Percentiles rank a stretch among this genome's conserved stretches.
phyloP scores from a whole-genome alignment of 352 stramenopile species.

The Globisporangium cylindrosporum region DNA sequence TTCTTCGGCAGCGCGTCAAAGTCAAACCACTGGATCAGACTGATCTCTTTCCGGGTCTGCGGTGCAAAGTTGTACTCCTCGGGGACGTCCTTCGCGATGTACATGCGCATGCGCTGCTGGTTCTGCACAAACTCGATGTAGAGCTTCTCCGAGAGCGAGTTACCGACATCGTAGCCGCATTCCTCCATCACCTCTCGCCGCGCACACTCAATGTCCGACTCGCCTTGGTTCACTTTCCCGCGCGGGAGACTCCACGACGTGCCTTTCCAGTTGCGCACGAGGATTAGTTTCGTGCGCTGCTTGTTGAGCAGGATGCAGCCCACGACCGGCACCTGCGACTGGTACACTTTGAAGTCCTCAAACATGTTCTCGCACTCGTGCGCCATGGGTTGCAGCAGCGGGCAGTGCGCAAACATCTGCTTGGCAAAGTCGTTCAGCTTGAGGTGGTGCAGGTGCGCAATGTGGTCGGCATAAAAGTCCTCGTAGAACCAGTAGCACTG shows the following conservation, averaged over 20 bases:
- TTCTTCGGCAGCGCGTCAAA: constrained; percentile 91
- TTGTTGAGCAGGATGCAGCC: constrained; percentile 92
- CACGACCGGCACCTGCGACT: constrained; percentile 93
- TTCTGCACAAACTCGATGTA: constrained; percentile 84
- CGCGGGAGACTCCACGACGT: constrained; percentile 91
- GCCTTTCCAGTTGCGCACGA: constrained; percentile 91
- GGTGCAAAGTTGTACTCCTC: constrained; percentile 92
- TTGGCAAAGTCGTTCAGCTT: constrained; percentile 93
- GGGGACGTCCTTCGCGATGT: constrained; percentile 88
- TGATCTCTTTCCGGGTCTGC: constrained; percentile 95
- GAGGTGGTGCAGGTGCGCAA: constrained; percentile 83
- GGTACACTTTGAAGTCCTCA: constrained; percentile 93
- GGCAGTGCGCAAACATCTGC: constrained; percentile 92
- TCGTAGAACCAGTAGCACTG: constrained; percentile 98
- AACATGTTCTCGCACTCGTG: constrained; percentile 91
- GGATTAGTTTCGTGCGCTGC: constrained; percentile 81
- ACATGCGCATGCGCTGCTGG: constrained; percentile 91
- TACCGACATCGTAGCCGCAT: constrained; percentile 86
- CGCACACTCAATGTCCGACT: constrained; percentile 87
- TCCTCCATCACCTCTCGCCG: constrained; percentile 91
- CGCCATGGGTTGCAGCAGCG: constrained; percentile 80
- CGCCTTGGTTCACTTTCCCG: constrained; percentile 93
- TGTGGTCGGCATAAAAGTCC: constrained; percentile 93
- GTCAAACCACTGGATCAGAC: constrained; percentile 89
- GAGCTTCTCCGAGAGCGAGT: constrained; percentile 77